phyloP scores from a whole-genome alignment of 192 early-diverging fungal genomes.

The Backusella circina region DNA sequence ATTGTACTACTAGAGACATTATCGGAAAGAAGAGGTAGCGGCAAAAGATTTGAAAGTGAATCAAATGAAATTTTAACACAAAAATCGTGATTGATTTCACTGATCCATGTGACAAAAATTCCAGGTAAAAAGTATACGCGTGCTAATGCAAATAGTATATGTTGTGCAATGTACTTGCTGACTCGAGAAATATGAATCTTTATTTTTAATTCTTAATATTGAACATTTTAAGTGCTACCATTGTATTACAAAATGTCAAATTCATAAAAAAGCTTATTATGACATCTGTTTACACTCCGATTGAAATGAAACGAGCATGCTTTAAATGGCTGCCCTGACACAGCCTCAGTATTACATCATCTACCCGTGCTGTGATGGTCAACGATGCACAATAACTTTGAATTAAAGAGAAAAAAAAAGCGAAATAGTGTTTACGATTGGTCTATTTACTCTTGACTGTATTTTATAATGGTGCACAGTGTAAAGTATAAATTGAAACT shows the following conservation, averaged over 20 bases:
- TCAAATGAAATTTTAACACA: constrained; percentile 23
- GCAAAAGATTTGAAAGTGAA: constrained; percentile 39
- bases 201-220: neutral
- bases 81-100: constrained; percentile 30
- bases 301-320: constrained; percentile 46
- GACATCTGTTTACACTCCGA: neutral
- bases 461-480: constrained; percentile 64
- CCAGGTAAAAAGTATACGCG: constrained; percentile 35
- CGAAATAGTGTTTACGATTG: neutral
- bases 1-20: constrained; percentile 27
- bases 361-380: constrained; percentile 70
- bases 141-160: neutral
- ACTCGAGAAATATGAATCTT: neutral
- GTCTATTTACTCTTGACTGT: constrained; percentile 80
- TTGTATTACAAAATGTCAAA: constrained; percentile 69
- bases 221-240: constrained; percentile 55
- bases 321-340: constrained; percentile 74
- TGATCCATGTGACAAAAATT: constrained; percentile 33
- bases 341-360: constrained; percentile 73
- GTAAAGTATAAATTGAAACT: neutral
- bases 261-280: constrained; percentile 63
- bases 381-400: neutral
- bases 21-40: constrained; percentile 33
- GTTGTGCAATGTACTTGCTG: neutral
- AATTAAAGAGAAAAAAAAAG: too few relatives aligned